These are phyloP conservation scores for Hypoxylon sp. DNA, from an alignment of 2,329 filamentous ascomycete genomes.

Conservation along the genomic window DNA sequence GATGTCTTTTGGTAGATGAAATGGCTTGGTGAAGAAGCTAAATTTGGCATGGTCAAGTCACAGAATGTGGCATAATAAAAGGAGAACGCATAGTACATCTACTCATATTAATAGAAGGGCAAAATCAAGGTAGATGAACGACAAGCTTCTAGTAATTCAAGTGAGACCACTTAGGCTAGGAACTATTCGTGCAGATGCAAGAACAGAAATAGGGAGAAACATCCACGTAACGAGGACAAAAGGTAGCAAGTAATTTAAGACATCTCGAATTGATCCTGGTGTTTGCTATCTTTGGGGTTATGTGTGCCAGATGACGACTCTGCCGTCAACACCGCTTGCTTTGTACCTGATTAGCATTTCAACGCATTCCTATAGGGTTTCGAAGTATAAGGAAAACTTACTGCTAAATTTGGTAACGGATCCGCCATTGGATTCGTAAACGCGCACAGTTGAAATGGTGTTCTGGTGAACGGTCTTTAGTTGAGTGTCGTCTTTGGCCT, in stretches of 20 bases:
- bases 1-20: constrained; percentile 25
- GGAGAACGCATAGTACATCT: background rate
- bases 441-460: constrained; percentile 85
- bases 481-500: constrained; percentile 89
- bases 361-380: constrained; percentile 28
- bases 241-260: constrained; percentile 5
- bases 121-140: background rate
- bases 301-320: constrained; percentile 79
- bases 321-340: constrained; percentile 85
- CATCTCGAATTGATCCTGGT: constrained; percentile 16
- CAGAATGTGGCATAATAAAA: background rate
- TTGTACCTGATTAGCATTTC: constrained; percentile 43
- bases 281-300: constrained; percentile 51
- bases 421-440: constrained; percentile 73
- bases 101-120: constrained; percentile 21
- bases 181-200: constrained; percentile 17
- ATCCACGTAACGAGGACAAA: constrained; percentile 12
- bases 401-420: constrained; percentile 84
- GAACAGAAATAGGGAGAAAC: constrained; percentile 25
- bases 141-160: constrained; percentile 18
- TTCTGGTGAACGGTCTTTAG: constrained; percentile 97
- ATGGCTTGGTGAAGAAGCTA: constrained; percentile 31
- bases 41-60: constrained; percentile 19
- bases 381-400: constrained; percentile 59
- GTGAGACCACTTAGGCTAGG: constrained; percentile 1